These are phyloP conservation scores for Sporothrix euskadiensis DNA, from an alignment of 2,329 filamentous ascomycete species.

Conservation along the genomic window DNA sequence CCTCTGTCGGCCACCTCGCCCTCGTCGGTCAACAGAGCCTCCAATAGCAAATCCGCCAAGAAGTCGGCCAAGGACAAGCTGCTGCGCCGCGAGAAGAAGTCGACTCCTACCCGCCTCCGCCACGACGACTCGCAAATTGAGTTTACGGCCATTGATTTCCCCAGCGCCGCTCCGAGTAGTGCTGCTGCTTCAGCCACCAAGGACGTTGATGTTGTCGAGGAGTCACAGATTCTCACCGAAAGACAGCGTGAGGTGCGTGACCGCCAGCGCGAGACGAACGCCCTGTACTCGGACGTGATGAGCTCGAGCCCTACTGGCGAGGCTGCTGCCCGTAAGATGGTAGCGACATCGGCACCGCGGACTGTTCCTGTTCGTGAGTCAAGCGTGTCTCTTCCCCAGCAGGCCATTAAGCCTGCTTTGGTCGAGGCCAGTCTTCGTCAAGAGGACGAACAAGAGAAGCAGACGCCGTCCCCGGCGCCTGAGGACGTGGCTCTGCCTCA, in stretches of 20 bases:
- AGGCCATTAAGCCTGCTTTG: not conserved
- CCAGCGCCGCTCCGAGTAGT: constrained; percentile 42
- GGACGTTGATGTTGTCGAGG: constrained; percentile 35
- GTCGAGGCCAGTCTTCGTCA: constrained; percentile 24
- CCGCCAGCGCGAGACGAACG: constrained; percentile 66
- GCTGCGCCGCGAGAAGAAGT: constrained; percentile 34
- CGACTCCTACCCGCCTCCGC: constrained; percentile 54
- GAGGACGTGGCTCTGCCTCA: constrained; percentile 30
- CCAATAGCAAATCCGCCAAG: not conserved
- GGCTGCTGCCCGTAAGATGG: not conserved
- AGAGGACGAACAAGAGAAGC: constrained; percentile 10
- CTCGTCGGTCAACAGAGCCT: constrained; percentile 23
- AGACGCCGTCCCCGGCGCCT: not conserved
- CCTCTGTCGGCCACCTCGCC: constrained; percentile 26
- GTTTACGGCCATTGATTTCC: constrained; percentile 68
- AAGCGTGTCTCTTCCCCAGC: not conserved
- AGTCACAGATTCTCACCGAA: constrained; percentile 76
- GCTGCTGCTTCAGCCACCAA: constrained; percentile 35
- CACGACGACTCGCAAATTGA: constrained; percentile 83
- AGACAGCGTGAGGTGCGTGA: constrained; percentile 76
- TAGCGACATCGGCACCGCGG: not conserved
- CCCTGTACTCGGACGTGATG: constrained; percentile 66
- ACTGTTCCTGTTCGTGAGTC: constrained; percentile 17
- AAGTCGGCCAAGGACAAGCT: constrained; percentile 26
- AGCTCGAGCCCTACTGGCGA: constrained; percentile 52